phyloP scores from a whole-genome alignment of 805 yeast species.

The Pichia thaimueangensis region DNA sequence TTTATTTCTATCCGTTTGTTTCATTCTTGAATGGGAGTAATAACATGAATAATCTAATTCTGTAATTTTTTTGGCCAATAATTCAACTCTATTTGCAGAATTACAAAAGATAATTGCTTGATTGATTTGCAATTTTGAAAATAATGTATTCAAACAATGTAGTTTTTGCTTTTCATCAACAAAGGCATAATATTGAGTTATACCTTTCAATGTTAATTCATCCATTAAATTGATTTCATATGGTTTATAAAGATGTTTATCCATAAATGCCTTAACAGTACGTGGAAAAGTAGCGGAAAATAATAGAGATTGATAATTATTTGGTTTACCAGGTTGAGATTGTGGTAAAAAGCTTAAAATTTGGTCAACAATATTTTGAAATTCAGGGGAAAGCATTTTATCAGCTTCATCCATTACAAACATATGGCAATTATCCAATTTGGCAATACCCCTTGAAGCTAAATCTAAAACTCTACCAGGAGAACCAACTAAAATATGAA shows the following conservation, averaged over 20 bases:
- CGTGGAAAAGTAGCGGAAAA: constrained; percentile 96
- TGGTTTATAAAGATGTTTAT: constrained; percentile 81
- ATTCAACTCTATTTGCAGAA: constrained; percentile 93
- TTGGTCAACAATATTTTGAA: constrained; percentile 80
- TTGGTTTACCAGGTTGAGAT: constrained; percentile 26
- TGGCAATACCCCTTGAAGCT: constrained; percentile 83
- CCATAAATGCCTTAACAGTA: constrained; percentile 89
- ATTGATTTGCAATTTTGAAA: constrained; percentile 89
- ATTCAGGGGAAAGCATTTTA: constrained; percentile 88
- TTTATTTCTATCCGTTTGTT: constrained; percentile 92
- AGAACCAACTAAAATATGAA: constrained; percentile 92
- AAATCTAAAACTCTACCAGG: constrained; percentile 96
- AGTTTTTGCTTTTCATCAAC: constrained; percentile 95
- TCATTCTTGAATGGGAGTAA: constrained; percentile 96
- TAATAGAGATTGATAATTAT: constrained; percentile 73
- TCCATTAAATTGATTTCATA: constrained; percentile 97
- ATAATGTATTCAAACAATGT: constrained; percentile 91
- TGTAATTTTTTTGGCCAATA: constrained; percentile 91
- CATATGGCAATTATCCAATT: constrained; percentile 75
- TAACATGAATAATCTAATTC: constrained; percentile 95
- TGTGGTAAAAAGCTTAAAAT: constrained; percentile 74
- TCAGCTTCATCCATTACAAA: constrained; percentile 99
- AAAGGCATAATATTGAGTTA: constrained; percentile 96
- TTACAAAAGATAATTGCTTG: constrained; percentile 97
- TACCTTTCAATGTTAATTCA: constrained; percentile 91